Conservation (phyloP, 1,139 yeast species). For the Magnusiomyces fungicola region DNA sequence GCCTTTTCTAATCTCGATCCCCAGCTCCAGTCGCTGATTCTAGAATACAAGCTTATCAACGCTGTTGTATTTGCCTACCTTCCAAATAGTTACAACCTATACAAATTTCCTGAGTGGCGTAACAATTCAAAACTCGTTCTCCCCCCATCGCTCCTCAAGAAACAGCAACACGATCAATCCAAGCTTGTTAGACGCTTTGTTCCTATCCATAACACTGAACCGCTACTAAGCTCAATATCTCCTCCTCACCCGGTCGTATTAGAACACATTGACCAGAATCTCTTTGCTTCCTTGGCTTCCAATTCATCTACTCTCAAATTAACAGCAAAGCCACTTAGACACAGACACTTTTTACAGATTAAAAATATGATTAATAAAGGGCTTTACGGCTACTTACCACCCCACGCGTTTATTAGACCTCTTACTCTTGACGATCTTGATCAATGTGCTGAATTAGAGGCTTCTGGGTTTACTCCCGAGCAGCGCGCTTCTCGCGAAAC, state of each 20-base stretch:
- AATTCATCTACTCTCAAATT: too few species aligned
- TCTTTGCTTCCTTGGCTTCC: too few species aligned
- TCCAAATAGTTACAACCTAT: not conserved
- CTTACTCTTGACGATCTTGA: conserved; percentile 61
- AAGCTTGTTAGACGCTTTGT: not conserved
- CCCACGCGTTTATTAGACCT: conserved; percentile 76
- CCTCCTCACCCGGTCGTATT: not conserved
- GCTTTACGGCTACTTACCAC: conserved; percentile 37
- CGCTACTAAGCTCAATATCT: not conserved
- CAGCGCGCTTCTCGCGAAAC: conserved; percentile 56
- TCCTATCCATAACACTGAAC: not conserved
- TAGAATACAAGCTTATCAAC: not conserved
- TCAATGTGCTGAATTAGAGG: conserved; percentile 55
- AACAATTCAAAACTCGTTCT: not conserved
- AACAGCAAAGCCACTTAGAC: too few species aligned
- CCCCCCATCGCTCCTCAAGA: not conserved
- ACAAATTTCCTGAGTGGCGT: not conserved
- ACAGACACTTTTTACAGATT: too few species aligned
- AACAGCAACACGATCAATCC: not conserved
- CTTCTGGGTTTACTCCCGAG: conserved; percentile 62
- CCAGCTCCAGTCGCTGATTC: not conserved
- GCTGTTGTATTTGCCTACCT: not conserved
- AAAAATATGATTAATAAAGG: not conserved
- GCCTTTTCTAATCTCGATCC: not conserved
- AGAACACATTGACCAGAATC: not conserved